Conservation (phyloP, 2,329 filamentous ascomycete species). For the Diaporthe citrichinensis region DNA sequence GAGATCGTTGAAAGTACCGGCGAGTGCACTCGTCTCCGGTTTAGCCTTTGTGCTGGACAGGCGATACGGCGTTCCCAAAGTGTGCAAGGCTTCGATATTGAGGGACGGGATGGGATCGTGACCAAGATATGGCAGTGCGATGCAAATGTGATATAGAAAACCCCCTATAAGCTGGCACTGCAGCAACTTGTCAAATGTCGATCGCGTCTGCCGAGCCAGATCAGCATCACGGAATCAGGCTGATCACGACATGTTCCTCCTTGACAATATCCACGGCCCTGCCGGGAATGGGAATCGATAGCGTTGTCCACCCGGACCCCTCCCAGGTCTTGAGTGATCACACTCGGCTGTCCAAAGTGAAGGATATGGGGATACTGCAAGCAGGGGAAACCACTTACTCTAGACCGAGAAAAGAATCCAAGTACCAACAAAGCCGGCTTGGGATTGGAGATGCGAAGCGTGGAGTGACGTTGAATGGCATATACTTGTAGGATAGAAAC, state of each 20-base stretch:
- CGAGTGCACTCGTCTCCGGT: not conserved
- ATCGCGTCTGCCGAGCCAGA: conserved; percentile 32
- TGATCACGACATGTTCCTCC: not conserved
- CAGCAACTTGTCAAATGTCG: conserved; percentile 10
- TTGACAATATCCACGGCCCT: not conserved
- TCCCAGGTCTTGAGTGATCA: not conserved
- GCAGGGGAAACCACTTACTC: conserved; percentile 10
- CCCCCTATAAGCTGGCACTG: conserved; percentile 1
- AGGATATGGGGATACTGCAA: conserved; percentile 3
- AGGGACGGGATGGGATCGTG: not conserved
- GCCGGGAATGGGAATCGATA: not conserved
- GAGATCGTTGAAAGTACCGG: not conserved
- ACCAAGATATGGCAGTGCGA: conserved; percentile 17
- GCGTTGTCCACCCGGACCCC: not conserved
- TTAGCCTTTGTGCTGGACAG: not conserved
- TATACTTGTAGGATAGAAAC: conserved; percentile 19
- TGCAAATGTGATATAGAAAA: conserved; percentile 10
- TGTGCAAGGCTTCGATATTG: not conserved
- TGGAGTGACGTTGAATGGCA: conserved; percentile 15
- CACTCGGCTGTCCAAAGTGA: not conserved
- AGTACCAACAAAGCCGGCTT: conserved; percentile 1
- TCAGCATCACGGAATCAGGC: conserved; percentile 31
- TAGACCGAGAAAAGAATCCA: not conserved
- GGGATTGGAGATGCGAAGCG: not conserved
- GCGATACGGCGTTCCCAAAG: not conserved